phyloP scores from a whole-genome alignment of 345 rosid species.

The Eucalyptus tenuipes region DNA sequence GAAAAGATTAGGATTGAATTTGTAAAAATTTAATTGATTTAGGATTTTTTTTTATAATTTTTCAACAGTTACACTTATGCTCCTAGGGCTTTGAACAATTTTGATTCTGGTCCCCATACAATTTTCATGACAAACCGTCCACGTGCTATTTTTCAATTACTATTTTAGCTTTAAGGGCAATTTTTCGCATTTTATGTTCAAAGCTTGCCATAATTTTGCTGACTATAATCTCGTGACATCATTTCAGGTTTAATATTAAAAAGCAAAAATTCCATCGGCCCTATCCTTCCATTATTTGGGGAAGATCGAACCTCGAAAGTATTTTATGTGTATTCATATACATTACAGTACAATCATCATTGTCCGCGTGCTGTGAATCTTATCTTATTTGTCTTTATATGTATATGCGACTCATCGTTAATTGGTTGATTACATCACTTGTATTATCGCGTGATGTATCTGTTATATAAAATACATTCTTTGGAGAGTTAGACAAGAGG shows the following conservation, averaged over 20 bases:
- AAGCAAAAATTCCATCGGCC: neutral
- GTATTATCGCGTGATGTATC: neutral
- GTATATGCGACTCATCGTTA: neutral
- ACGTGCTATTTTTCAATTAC: neutral
- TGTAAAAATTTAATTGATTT: too few relatives aligned
- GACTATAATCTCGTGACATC: neutral
- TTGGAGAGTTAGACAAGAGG: neutral
- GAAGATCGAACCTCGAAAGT: neutral
- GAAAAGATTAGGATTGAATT: too few relatives aligned
- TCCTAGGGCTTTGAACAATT: too few relatives aligned
- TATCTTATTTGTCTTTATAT: neutral
- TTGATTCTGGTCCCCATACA: too few relatives aligned
- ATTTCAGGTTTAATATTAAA: neutral
- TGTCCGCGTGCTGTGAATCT: rapidly evolving
- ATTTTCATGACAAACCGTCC: neutral
- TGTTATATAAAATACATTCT: neutral
- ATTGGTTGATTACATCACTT: neutral
- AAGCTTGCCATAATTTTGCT: neutral
- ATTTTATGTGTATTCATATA: too few relatives aligned
- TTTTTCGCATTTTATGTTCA: neutral
- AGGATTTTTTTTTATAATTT: rapidly evolving
- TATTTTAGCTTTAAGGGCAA: neutral
- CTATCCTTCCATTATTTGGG: neutral
- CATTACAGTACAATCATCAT: neutral
- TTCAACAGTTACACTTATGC: too few relatives aligned